These are phyloP conservation scores for Venturia carpophila DNA, from an alignment of 2,329 filamentous ascomycete genomes.

Conservation along the genomic window DNA sequence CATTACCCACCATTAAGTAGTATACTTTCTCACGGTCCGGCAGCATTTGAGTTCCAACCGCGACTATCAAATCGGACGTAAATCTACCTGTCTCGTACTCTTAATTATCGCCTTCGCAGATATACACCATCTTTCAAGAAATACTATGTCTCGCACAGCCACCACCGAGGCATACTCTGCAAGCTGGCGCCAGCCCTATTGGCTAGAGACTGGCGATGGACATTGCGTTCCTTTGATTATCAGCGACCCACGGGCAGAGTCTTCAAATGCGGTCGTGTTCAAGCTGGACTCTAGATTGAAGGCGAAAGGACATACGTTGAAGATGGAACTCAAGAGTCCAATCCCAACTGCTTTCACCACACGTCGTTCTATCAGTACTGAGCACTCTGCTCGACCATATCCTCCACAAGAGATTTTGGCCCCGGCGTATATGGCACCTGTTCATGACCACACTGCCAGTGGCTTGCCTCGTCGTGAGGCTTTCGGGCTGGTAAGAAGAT, in stretches of 20 bases:
- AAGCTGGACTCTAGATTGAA: slow-evolving; percentile 3
- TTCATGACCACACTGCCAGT: not conserved
- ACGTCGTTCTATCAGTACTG: not conserved
- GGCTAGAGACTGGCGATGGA: not conserved
- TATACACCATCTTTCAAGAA: slow-evolving; percentile 3
- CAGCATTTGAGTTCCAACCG: not conserved
- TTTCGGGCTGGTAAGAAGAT: not conserved
- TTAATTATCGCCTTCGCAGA: not conserved
- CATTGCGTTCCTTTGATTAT: not conserved
- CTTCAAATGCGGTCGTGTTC: not conserved
- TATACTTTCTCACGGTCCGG: not conserved
- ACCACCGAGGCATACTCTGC: not conserved
- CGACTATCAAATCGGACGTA: not conserved
- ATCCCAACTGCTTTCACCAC: not conserved
- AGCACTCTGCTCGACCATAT: not conserved
- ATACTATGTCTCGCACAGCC: not conserved
- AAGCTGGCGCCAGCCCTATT: not conserved
- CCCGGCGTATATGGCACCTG: not conserved
- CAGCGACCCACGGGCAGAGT: not conserved
- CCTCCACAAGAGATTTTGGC: not conserved
- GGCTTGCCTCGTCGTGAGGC: not conserved
- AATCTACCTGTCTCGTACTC: not conserved
- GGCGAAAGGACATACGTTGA: not conserved
- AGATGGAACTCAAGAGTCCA: not conserved
- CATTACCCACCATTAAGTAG: not conserved